Percentiles rank a stretch among this genome's conserved stretches.
Evolutionary conservation across 345 rosid genomes (phyloP).

Genomic region (Heritiera fomes): DNA sequence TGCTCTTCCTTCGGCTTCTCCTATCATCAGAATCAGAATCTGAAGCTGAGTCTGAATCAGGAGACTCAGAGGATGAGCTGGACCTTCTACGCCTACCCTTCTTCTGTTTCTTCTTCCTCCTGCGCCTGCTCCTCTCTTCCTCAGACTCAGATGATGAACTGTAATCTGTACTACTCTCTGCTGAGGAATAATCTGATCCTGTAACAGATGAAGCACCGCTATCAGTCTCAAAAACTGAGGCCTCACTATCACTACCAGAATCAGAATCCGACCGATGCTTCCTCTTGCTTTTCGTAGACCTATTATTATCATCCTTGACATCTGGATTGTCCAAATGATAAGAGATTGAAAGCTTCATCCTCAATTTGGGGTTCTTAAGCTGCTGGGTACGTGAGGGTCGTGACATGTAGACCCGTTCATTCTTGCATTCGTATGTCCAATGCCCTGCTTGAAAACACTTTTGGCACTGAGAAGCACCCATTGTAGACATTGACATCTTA

Average conservation of each 20-base stretch:
- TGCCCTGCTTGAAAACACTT: slow-evolving; percentile 91
- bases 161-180: slow-evolving; percentile 60
- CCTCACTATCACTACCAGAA: slow-evolving; percentile 79
- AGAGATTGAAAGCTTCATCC: slow-evolving; percentile 56
- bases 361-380: slow-evolving; percentile 85
- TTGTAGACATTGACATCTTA: slow-evolving; percentile 46
- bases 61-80: slow-evolving; percentile 79
- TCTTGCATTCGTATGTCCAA: slow-evolving; percentile 96
- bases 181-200: slow-evolving; percentile 60
- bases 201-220: slow-evolving; percentile 62
- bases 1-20: slow-evolving; percentile 61
- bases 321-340: slow-evolving; percentile 58
- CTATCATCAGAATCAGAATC: slow-evolving; percentile 71
- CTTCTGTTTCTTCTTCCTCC: slow-evolving; percentile 75
- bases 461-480: slow-evolving; percentile 81
- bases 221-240: slow-evolving; percentile 87
- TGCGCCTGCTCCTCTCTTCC: slow-evolving; percentile 62
- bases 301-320: slow-evolving; percentile 40
- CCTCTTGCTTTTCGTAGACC: slow-evolving; percentile 77
- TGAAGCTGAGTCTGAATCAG: slow-evolving; percentile 66
- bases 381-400: slow-evolving; percentile 93
- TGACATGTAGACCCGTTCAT: slow-evolving; percentile 87
- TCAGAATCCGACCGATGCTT: slow-evolving; percentile 66
- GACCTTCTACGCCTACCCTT: slow-evolving; percentile 47
- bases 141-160: slow-evolving; percentile 81